Conservation (phyloP, 1,284 basidiomycete genomes). For the Ustilago esculenta region DNA sequence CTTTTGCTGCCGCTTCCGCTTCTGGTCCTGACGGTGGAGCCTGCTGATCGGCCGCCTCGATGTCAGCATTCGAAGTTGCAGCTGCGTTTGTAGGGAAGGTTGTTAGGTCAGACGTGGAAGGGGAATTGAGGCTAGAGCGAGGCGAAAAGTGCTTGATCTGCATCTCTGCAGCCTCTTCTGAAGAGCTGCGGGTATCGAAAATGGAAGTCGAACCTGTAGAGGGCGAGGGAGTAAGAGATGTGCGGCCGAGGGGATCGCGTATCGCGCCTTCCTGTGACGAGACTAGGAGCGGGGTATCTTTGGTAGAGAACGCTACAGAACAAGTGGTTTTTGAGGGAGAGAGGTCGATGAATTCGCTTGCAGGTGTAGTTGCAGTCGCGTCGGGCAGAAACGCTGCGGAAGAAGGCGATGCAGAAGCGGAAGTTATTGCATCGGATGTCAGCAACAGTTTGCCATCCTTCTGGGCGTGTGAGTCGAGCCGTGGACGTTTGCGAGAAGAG, state of each 20-base stretch:
- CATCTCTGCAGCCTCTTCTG: conserved; percentile 24
- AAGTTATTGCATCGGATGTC: background rate
- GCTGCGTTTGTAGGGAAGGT: too few species aligned
- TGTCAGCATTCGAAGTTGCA: too few species aligned
- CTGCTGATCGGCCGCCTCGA: too few species aligned
- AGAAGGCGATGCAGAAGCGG: too few species aligned
- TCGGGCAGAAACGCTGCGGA: background rate
- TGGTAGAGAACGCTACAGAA: background rate
- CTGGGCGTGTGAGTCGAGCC: background rate
- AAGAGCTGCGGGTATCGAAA: conserved; percentile 21
- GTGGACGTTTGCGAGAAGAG: conserved; percentile 9
- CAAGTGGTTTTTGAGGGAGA: conserved; percentile 1
- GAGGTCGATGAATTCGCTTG: conserved; percentile 29
- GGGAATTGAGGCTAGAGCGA: too few species aligned
- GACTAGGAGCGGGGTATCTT: conserved; percentile 1
- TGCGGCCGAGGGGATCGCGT: conserved; percentile 30
- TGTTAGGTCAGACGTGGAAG: too few species aligned
- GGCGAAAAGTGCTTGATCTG: conserved; percentile 14
- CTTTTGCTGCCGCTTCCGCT: too few species aligned
- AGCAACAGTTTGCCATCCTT: background rate
- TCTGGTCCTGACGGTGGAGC: too few species aligned
- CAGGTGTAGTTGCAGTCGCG: background rate
- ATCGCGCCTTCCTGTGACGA: conserved; percentile 30
- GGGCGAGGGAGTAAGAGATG: background rate
- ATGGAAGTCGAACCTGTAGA: background rate